These are phyloP conservation scores for Neocatenulostroma microsporum DNA, from an alignment of 2,329 filamentous ascomycete genomes.

Conservation along the genomic window DNA sequence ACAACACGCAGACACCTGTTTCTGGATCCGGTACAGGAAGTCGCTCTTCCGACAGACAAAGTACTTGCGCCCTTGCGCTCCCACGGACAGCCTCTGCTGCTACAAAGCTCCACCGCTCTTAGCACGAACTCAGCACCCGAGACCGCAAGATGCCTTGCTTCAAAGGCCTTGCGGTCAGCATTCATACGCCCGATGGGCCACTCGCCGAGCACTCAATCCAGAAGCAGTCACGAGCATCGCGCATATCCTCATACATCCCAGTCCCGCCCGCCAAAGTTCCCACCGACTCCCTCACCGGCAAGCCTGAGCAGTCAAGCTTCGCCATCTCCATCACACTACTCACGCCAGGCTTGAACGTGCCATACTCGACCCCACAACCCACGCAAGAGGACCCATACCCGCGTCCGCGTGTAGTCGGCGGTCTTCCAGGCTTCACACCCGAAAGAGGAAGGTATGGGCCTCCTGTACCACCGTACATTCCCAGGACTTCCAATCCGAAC, in stretches of 20 bases:
- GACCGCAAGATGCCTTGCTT: constrained; percentile 75
- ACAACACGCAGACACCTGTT: too few relatives aligned
- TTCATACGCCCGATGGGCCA: constrained; percentile 73
- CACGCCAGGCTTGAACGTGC: constrained; percentile 78
- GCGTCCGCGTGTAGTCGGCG: constrained; percentile 71
- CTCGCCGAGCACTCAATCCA: constrained; percentile 91
- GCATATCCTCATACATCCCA: constrained; percentile 95
- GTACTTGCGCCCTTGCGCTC: too few relatives aligned
- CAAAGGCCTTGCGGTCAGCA: constrained; percentile 96
- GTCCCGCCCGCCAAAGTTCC: constrained; percentile 80
- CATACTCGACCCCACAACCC: constrained; percentile 82
- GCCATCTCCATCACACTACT: constrained; percentile 96
- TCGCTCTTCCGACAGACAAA: too few relatives aligned
- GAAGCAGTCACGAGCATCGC: constrained; percentile 80
- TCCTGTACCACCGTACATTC: constrained; percentile 74
- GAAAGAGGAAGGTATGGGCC: constrained; percentile 48
- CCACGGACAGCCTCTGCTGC: too few relatives aligned
- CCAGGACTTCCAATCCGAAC: constrained; percentile 84
- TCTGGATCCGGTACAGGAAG: too few relatives aligned
- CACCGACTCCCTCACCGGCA: constrained; percentile 55
- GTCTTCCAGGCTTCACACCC: constrained; percentile 49
- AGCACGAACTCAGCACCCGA: too few relatives aligned
- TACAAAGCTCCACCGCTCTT: too few relatives aligned
- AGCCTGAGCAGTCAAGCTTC: constrained; percentile 89
- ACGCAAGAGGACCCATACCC: constrained; percentile 70